Base-by-base conservation (phyloP, 805 yeast genomes). In the Starmerella geochares region DNA sequence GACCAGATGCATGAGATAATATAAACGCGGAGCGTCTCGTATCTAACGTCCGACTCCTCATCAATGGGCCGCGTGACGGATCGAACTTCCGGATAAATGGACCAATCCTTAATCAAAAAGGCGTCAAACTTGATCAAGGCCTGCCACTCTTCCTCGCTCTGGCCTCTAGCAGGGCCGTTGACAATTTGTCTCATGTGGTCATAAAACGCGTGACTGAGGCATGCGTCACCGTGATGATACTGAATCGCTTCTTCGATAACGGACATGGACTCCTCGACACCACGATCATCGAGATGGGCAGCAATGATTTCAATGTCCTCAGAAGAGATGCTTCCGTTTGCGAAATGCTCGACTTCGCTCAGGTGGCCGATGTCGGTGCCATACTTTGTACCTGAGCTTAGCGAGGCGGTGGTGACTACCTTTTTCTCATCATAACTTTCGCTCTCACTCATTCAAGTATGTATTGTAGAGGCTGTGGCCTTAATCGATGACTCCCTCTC, bases 41-140 rank as follows among this genome's bases (percentile, higher is more conserved):
- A 67, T 0, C 71, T 71, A 33, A 67, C 58, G n/a, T 55, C 49
- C 1, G 73, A 72, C 11, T 31, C 48, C 49, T 77, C 79, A 56
- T 77, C 81, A 39, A 59, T 65, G 1, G 79, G 73, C 25, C 71
- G 74, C 4, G 75, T 71, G 28, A 77, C 74, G 8, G 81, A 72
- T 25, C 82, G 65, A n/a, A 78, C 78, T 58, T 78, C 81, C 3
- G 81, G 79, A 52, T 77, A 77, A 3, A 80, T 79, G 0, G 80
- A 75, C 60, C 71, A 72, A 51, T 58, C 63, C 42, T 54, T 31
- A 44, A 63, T 65, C 36, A 74, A 59, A 23, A 68, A 70, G 3
- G 77, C 77, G 51, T 72, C 71, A 24, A 69, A 59, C 49, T 63
- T 65, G 29, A 65, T 62, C 13, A 39, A 17, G 7, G 37, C 31